These are phyloP conservation scores for Halenospora varia DNA, from an alignment of 495 filamentous ascomycete genomes.

Conservation along the genomic window DNA sequence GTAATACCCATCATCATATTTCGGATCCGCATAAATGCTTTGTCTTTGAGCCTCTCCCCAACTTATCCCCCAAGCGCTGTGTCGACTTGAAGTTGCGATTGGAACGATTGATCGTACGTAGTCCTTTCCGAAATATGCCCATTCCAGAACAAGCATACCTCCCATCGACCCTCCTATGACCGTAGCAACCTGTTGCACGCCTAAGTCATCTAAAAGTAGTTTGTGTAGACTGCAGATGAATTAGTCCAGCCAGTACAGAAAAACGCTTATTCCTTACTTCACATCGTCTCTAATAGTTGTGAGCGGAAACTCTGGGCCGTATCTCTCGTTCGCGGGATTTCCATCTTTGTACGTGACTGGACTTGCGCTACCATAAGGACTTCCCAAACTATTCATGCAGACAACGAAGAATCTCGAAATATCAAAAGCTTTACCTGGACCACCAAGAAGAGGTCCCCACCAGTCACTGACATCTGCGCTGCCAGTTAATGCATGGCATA, in stretches of 20 bases:
- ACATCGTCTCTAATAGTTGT: constrained; percentile 96
- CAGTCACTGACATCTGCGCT: constrained; percentile 96
- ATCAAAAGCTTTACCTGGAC: constrained; percentile 88
- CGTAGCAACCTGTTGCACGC: constrained; percentile 78
- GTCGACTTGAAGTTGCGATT: constrained; percentile 89
- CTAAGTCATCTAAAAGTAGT: constrained; percentile 82
- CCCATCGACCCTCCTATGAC: constrained; percentile 98
- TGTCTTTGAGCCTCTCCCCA: constrained; percentile 98
- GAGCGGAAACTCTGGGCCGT: constrained; percentile 94
- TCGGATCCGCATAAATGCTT: constrained; percentile 97
- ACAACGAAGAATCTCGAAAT: constrained; percentile 88
- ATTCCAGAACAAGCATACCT: constrained; percentile 95
- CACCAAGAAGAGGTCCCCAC: constrained; percentile 95
- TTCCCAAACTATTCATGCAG: constrained; percentile 94
- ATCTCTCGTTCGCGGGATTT: constrained; percentile 66
- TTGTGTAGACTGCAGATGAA: constrained; percentile 69
- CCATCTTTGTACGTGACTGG: constrained; percentile 87
- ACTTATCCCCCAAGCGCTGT: constrained; percentile 98
- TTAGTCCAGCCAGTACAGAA: constrained; percentile 20
- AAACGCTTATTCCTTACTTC: constrained; percentile 50
- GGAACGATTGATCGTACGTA: constrained; percentile 90
- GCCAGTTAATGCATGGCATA: constrained; percentile 94
- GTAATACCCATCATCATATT: constrained; percentile 97
- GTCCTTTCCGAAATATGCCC: constrained; percentile 92
- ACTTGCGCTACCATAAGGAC: constrained; percentile 94